Evolutionary conservation across 371 early-diverging fungal species (phyloP).

Genomic region (Mucor circinelloides): DNA sequence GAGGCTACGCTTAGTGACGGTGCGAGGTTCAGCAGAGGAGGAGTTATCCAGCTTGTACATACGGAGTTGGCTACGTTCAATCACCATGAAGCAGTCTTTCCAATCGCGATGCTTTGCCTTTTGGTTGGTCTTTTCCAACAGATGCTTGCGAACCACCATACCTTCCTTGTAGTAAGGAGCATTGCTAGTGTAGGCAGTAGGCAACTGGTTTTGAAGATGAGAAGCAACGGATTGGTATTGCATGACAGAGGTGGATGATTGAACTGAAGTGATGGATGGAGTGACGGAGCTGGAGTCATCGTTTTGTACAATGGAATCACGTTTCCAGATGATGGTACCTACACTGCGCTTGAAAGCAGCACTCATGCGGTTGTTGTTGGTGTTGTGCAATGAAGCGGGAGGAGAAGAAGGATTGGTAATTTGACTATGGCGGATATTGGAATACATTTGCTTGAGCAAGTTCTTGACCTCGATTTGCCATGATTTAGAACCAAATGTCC

Average conservation of each 20-base stretch:
- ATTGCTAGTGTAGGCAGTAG: slow-evolving; percentile 23
- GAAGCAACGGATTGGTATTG: slow-evolving; percentile 36
- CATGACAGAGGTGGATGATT: slow-evolving; percentile 12
- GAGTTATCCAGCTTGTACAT: slow-evolving; percentile 75
- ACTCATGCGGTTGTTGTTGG: slow-evolving; percentile 20
- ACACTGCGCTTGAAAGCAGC: slow-evolving; percentile 43
- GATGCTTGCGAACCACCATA: slow-evolving; percentile 79
- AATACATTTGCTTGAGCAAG: slow-evolving; percentile 53
- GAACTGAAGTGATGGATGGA: slow-evolving; percentile 7
- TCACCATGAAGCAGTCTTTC: slow-evolving; percentile 76
- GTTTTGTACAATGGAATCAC: slow-evolving; percentile 3
- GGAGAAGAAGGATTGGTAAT: slow-evolving; percentile 58
- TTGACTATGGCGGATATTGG: slow-evolving; percentile 64
- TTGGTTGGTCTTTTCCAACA: slow-evolving; percentile 70
- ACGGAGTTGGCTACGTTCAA: slow-evolving; percentile 72
- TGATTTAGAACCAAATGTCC: slow-evolving; percentile 17
- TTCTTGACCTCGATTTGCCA: slow-evolving; percentile 28
- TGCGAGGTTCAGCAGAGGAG: neutral
- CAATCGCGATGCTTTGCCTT: slow-evolving; percentile 82
- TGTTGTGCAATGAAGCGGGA: neutral
- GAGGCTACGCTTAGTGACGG: slow-evolving; percentile 13
- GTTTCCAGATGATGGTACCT: slow-evolving; percentile 42
- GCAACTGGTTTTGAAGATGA: slow-evolving; percentile 19
- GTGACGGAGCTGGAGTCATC: slow-evolving; percentile 36
- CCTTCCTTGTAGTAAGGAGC: slow-evolving; percentile 66